Conservation (phyloP, 2,329 filamentous ascomycete species). For the Clonostachys byssicola region DNA sequence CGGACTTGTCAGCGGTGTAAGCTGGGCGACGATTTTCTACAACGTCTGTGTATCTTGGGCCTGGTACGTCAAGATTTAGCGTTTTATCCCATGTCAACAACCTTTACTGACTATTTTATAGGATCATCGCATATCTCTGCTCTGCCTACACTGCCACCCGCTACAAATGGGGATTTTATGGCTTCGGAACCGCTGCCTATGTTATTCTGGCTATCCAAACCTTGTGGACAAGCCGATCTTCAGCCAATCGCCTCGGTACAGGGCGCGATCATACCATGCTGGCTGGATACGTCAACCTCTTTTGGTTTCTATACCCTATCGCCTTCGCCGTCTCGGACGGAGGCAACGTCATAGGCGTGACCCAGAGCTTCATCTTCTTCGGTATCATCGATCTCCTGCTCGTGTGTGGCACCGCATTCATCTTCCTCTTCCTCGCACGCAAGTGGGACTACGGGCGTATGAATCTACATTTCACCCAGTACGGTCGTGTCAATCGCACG, state of each 20-base stretch:
- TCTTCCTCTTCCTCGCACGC: constrained; percentile 36
- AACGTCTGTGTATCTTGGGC: constrained; percentile 44
- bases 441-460: constrained; percentile 47
- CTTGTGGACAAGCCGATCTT: constrained; percentile 26
- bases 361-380: constrained; percentile 43
- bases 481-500: constrained; percentile 38
- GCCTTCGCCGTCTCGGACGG: constrained; percentile 47
- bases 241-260: constrained; percentile 31
- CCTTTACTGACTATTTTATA: no score
- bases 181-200: constrained; percentile 43
- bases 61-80: constrained; percentile 22
- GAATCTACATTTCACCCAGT: constrained; percentile 50
- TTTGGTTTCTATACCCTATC: constrained; percentile 57
- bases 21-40: constrained; percentile 50
- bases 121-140: constrained; percentile 40
- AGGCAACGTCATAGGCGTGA: constrained; percentile 42
- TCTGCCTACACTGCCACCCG: constrained; percentile 39
- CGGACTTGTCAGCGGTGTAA: constrained; percentile 44
- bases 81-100: no score
- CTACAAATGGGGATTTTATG: constrained; percentile 57
- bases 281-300: constrained; percentile 40
- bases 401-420: constrained; percentile 34
- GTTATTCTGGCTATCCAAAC: constrained; percentile 38
- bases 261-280: constrained; percentile 38
- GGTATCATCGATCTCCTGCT: constrained; percentile 46